Percentiles rank a stretch among this genome's conserved stretches.
These are phyloP conservation scores for Schizophyllum commune DNA, from an alignment of 1,284 basidiomycete species.

Conservation along the genomic window DNA sequence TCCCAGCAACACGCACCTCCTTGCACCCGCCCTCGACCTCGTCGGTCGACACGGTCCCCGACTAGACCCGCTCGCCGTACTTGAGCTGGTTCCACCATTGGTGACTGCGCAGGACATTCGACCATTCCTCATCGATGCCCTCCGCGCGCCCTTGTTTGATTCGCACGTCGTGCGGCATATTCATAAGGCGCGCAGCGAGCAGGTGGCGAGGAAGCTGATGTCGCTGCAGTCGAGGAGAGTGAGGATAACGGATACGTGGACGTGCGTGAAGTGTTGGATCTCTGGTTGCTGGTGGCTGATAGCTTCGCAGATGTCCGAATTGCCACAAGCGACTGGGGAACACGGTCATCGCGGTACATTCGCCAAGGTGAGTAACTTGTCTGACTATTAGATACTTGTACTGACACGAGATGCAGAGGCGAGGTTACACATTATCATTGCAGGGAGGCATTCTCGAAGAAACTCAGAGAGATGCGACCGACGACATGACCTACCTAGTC, in stretches of 20 bases:
- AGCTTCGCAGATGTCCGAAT: conserved; percentile 71
- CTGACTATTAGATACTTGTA: conserved; percentile 6
- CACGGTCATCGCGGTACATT: conserved; percentile 92
- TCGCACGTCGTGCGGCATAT: conserved; percentile 61
- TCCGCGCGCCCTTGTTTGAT: conserved; percentile 64
- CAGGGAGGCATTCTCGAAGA: conserved; percentile 70
- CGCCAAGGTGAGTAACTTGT: conserved; percentile 52
- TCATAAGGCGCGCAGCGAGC: conserved; percentile 62
- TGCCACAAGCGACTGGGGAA: conserved; percentile 94
- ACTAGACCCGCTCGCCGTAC: conserved; percentile 72
- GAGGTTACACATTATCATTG: conserved; percentile 95
- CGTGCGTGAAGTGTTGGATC: conserved; percentile 44
- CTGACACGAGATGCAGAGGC: conserved; percentile 42
- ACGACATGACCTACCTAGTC: not conserved
- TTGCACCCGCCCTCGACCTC: conserved; percentile 76
- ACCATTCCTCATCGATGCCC: conserved; percentile 72
- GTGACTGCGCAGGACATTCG: conserved; percentile 75
- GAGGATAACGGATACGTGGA: conserved; percentile 85
- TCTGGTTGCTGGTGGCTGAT: not conserved
- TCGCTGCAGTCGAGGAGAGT: conserved; percentile 74
- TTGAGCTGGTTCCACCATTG: conserved; percentile 83
- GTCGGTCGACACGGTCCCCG: conserved; percentile 79
- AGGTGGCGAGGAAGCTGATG: conserved; percentile 67
- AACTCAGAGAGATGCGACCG: conserved; percentile 20
- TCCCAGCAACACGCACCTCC: conserved; percentile 25